Evolutionary conservation across 2,329 filamentous ascomycete genomes (phyloP).

Genomic region (Beauveria sp.): DNA sequence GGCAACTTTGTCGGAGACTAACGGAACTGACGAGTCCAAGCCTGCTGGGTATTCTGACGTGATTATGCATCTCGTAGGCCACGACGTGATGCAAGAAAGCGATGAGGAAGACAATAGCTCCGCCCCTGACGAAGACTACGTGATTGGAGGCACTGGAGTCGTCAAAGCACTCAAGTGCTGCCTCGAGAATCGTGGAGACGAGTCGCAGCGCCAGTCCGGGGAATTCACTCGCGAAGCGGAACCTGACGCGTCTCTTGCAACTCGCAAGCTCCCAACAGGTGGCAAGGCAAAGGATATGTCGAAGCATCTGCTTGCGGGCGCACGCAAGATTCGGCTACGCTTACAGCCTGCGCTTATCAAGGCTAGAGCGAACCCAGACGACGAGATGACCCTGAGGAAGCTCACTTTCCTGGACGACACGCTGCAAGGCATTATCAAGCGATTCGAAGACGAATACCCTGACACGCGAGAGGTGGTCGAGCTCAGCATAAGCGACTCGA

Average conservation of each 20-base stretch:
- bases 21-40: constrained; percentile 23
- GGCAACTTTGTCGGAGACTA: constrained; percentile 33
- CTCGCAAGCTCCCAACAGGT: constrained; percentile 30
- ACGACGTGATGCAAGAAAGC: constrained; percentile 44
- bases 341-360: constrained; percentile 77
- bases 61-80: constrained; percentile 77
- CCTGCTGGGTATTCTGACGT: constrained; percentile 61
- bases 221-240: constrained; percentile 47
- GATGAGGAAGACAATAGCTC: constrained; percentile 56
- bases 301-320: constrained; percentile 78
- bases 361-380: constrained; percentile 58
- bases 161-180: constrained; percentile 91
- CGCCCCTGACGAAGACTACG: constrained; percentile 86
- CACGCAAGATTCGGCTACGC: constrained; percentile 77
- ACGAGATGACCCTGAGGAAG: constrained; percentile 73
- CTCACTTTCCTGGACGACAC: constrained; percentile 84
- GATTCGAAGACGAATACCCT: constrained; percentile 94
- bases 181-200: constrained; percentile 67
- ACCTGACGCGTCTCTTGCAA: constrained; percentile 39
- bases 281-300: constrained; percentile 85
- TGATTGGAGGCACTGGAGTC: constrained; percentile 90
- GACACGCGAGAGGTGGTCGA: constrained; percentile 55
- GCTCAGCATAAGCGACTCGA: background rate
- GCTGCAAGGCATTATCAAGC: constrained; percentile 81
- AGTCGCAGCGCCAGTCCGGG: constrained; percentile 46